Percentiles rank a stretch among this genome's conserved stretches.
phyloP scores from a whole-genome alignment of 805 yeast species.

The Yamadazyma ubonensis region DNA sequence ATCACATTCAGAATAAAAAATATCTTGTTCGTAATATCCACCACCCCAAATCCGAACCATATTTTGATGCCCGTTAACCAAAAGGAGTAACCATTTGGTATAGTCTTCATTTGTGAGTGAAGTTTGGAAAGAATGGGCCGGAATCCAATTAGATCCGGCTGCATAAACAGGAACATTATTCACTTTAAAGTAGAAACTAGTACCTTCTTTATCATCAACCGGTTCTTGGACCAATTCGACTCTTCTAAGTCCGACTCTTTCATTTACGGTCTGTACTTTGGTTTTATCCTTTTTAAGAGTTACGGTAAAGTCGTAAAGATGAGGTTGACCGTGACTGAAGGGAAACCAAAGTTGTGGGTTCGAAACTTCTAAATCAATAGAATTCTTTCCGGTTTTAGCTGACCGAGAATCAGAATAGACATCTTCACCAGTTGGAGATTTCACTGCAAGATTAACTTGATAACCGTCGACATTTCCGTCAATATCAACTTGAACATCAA shows the following conservation, averaged over 20 bases:
- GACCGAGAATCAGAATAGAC: neutral
- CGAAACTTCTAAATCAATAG: slow-evolving; percentile 16
- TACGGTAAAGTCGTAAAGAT: slow-evolving; percentile 27
- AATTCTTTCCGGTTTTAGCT: slow-evolving; percentile 6
- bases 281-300: slow-evolving; percentile 3
- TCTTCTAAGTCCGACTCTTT: slow-evolving; percentile 41
- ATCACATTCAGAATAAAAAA: slow-evolving; percentile 46
- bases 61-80: slow-evolving; percentile 40
- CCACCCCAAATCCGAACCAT: slow-evolving; percentile 54
- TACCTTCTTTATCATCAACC: slow-evolving; percentile 29
- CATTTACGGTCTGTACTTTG: slow-evolving; percentile 12
- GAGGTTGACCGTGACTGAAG: slow-evolving; percentile 34
- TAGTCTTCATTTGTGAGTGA: slow-evolving; percentile 35
- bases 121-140: slow-evolving; percentile 42
- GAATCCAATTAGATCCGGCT: slow-evolving; percentile 51
- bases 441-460: slow-evolving; percentile 13
- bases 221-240: slow-evolving; percentile 39
- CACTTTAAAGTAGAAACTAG: slow-evolving; percentile 43
- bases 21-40: slow-evolving; percentile 44
- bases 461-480: slow-evolving; percentile 3
- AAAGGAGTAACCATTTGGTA: slow-evolving; percentile 32
- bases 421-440: slow-evolving; percentile 15
- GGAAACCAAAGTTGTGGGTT: slow-evolving; percentile 45
- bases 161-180: slow-evolving; percentile 39
- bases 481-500: slow-evolving; percentile 14